These are phyloP conservation scores for Botrytis cinerea DNA, from an alignment of 2,329 filamentous ascomycete genomes.

Conservation along the genomic window DNA sequence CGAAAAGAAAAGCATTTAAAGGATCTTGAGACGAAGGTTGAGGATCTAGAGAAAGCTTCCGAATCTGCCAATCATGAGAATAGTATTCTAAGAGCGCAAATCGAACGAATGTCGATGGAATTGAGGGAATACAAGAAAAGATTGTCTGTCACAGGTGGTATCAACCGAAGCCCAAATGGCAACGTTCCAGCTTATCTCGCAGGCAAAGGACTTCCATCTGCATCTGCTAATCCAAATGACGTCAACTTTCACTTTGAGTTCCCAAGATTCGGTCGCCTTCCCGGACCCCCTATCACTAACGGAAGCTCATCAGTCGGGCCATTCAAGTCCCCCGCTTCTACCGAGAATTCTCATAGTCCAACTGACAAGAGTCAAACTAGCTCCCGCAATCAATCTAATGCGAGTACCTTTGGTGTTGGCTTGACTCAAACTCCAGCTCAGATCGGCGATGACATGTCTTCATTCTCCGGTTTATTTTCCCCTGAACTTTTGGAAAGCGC, in stretches of 20 bases:
- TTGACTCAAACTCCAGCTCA: constrained; percentile 33
- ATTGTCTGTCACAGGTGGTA: constrained; percentile 57
- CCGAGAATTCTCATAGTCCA: constrained; percentile 31
- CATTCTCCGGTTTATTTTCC: constrained; percentile 60
- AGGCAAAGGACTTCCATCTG: constrained; percentile 51
- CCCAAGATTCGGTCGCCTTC: constrained; percentile 83
- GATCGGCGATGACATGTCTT: constrained; percentile 49
- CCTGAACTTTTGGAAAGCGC: constrained; percentile 53
- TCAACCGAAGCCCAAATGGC: constrained; percentile 30
- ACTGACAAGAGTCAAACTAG: constrained; percentile 35
- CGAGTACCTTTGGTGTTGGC: constrained; percentile 41
- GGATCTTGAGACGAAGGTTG: constrained; percentile 77
- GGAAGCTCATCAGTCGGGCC: constrained; percentile 28
- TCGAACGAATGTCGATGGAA: constrained; percentile 83
- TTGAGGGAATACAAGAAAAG: constrained; percentile 89
- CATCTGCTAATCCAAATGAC: constrained; percentile 60
- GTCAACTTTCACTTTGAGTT: constrained; percentile 95
- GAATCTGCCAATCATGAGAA: constrained; percentile 86
- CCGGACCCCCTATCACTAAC: constrained; percentile 44
- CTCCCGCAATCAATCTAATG: constrained; percentile 35
- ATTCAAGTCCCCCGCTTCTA: constrained; percentile 32
- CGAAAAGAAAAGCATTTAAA: constrained; percentile 91
- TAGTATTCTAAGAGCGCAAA: constrained; percentile 75
- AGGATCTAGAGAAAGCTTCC: constrained; percentile 78
- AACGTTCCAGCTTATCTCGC: constrained; percentile 39